phyloP scores from a whole-genome alignment of 768 basidiomycete species.

The Dendrothele bispora region DNA sequence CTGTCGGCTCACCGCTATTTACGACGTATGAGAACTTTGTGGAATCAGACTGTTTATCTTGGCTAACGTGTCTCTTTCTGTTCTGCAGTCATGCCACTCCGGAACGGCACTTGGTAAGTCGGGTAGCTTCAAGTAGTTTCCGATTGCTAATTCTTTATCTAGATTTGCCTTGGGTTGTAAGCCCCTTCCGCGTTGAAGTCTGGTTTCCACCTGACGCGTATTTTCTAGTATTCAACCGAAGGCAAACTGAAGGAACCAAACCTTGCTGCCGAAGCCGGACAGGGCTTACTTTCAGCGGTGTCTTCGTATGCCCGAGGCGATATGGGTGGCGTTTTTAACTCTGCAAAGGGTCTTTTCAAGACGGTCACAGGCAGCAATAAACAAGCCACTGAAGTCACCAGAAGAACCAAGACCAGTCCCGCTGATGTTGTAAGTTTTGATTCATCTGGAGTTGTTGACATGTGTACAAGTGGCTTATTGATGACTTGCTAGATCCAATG shows the following conservation, averaged over 20 bases:
- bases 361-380: constrained; percentile 64
- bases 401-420: constrained; percentile 67
- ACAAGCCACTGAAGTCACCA: constrained; percentile 63
- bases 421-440: constrained; percentile 80
- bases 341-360: constrained; percentile 74
- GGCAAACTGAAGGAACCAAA: constrained; percentile 96
- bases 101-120: constrained; percentile 76
- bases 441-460: not conserved
- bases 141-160: not conserved
- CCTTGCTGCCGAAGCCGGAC: constrained; percentile 81
- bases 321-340: constrained; percentile 72
- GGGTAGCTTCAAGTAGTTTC: not conserved
- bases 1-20: constrained; percentile 85
- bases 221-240: constrained; percentile 84
- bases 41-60: not conserved
- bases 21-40: constrained; percentile 56
- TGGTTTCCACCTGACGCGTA: not conserved
- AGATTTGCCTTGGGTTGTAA: constrained; percentile 72
- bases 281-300: constrained; percentile 79
- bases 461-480: not conserved
- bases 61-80: constrained; percentile 3
- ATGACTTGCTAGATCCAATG: constrained; percentile 62
- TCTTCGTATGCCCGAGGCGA: constrained; percentile 78
- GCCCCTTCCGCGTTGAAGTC: constrained; percentile 14
- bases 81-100: constrained; percentile 78